These are phyloP conservation scores for Suillus clintonianus DNA, from an alignment of 768 basidiomycete genomes.

Conservation along the genomic window DNA sequence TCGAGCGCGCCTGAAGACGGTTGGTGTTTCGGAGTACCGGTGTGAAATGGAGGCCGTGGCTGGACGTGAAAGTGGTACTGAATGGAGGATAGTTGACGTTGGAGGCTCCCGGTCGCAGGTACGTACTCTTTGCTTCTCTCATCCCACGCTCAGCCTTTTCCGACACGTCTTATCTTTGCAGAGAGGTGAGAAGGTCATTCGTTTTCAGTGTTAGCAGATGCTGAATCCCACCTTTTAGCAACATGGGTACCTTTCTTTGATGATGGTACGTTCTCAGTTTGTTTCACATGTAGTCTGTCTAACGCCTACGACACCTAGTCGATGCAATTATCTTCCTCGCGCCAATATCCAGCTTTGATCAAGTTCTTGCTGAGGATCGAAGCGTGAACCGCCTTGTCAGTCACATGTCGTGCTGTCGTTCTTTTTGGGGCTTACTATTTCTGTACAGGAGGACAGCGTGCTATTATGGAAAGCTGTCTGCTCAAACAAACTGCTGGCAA, in stretches of 20 bases:
- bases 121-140: constrained; percentile 16
- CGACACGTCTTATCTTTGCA: constrained; percentile 16
- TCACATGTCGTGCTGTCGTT: background rate
- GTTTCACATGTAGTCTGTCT: background rate
- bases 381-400: constrained; percentile 52
- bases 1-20: constrained; percentile 55
- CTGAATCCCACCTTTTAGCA: constrained; percentile 24
- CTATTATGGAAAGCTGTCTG: constrained; percentile 75
- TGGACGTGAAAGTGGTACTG: constrained; percentile 50
- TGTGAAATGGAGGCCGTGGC: constrained; percentile 74
- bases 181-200: constrained; percentile 31
- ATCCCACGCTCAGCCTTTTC: background rate
- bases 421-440: background rate
- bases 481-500: constrained; percentile 67
- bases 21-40: constrained; percentile 81
- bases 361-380: constrained; percentile 52
- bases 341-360: constrained; percentile 61
- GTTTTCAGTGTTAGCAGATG: background rate
- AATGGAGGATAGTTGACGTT: constrained; percentile 58
- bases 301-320: constrained; percentile 17
- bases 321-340: constrained; percentile 60
- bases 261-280: constrained; percentile 35
- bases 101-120: constrained; percentile 56
- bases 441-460: constrained; percentile 69
- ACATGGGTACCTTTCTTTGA: constrained; percentile 62